Conservation (phyloP, 1,139 yeast genomes). For the Eremothecium coryli region DNA sequence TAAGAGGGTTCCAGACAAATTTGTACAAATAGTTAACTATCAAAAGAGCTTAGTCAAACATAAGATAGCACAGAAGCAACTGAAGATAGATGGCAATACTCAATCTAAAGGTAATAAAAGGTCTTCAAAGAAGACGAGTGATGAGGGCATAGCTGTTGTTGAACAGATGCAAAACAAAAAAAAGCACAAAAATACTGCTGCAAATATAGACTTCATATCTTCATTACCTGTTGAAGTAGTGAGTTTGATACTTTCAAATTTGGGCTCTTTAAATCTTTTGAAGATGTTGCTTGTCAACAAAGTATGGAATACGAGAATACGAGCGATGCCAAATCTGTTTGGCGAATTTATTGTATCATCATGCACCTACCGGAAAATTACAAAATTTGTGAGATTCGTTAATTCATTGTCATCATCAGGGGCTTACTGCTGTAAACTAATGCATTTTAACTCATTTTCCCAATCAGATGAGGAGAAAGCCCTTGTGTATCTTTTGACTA, state of each 20-base stretch:
- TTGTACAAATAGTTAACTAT: constrained; percentile 14
- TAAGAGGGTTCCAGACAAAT: constrained; percentile 17
- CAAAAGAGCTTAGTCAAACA: constrained; percentile 9
- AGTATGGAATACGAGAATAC: constrained; percentile 19
- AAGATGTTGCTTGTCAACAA: constrained; percentile 16
- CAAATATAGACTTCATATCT: constrained; percentile 16
- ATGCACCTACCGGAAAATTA: constrained; percentile 12
- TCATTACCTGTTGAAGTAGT: constrained; percentile 23
- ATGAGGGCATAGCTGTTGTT: background rate
- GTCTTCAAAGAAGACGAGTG: background rate
- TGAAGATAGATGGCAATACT: no score
- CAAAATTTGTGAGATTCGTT: constrained; percentile 14
- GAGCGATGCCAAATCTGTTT: constrained; percentile 16
- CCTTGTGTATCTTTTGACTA: constrained; percentile 11
- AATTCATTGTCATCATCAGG: constrained; percentile 1
- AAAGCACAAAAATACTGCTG: background rate
- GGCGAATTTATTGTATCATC: constrained; percentile 13
- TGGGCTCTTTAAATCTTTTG: constrained; percentile 17
- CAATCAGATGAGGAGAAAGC: constrained; percentile 22
- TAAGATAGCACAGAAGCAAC: no score
- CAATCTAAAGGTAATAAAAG: background rate
- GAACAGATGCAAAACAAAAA: no score
- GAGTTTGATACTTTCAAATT: constrained; percentile 14
- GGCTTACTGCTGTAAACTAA: constrained; percentile 1
- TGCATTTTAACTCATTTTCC: constrained; percentile 10